These are phyloP conservation scores for Boletus patriciae DNA, from an alignment of 768 basidiomycete genomes.

Conservation along the genomic window DNA sequence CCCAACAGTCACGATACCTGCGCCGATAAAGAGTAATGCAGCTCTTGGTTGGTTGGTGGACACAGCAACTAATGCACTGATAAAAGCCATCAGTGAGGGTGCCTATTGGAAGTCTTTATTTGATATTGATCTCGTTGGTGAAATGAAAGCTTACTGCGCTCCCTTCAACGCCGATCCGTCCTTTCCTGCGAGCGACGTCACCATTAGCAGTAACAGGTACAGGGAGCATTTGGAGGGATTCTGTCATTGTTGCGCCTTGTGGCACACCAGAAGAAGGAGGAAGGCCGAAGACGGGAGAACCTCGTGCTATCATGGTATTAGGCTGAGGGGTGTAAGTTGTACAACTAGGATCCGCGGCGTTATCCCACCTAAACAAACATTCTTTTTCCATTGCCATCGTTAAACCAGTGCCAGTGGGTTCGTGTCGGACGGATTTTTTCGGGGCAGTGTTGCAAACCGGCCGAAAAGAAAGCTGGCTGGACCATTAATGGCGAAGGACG, in stretches of 20 bases:
- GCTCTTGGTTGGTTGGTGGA: not conserved
- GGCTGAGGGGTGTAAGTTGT: too few species aligned
- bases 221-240: not conserved
- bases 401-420: too few species aligned
- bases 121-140: too few species aligned
- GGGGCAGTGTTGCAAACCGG: too few species aligned
- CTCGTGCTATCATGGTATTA: too few species aligned
- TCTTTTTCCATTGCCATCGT: too few species aligned
- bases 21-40: not conserved
- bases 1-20: not conserved
- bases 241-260: not conserved
- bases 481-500: too few species aligned
- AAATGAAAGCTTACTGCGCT: not conserved
- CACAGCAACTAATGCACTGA: not conserved
- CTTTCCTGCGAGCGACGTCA: not conserved
- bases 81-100: not conserved
- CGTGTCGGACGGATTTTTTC: too few species aligned
- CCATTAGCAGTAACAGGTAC: not conserved
- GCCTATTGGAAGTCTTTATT: not conserved
- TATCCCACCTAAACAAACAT: too few species aligned
- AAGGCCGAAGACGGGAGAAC: too few species aligned
- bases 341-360: too few species aligned
- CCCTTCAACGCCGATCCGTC: not conserved
- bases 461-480: too few species aligned
- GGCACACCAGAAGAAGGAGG: not conserved